phyloP scores from a whole-genome alignment of 192 early-diverging fungal species.

The Dissophora ornata region DNA sequence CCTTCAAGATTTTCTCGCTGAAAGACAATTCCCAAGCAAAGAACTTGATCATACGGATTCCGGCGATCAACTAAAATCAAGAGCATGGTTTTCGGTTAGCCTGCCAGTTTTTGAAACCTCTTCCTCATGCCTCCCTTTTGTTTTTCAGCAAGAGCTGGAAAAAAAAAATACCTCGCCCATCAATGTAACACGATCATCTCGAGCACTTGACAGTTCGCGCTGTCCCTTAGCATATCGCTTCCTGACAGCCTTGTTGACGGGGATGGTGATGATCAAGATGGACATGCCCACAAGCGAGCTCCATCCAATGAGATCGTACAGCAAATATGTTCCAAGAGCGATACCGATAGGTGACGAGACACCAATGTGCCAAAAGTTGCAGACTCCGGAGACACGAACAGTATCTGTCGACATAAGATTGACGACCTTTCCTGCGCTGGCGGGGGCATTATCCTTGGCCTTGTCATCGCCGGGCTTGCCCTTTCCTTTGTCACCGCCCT shows the following conservation, averaged over 20 bases:
- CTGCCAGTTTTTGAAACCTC: too few species aligned
- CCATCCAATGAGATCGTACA: slow-evolving; percentile 85
- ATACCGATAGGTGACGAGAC: slow-evolving; percentile 72
- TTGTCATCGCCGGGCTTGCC: slow-evolving; percentile 29
- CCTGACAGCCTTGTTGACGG: slow-evolving; percentile 49
- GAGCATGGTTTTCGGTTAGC: too few species aligned
- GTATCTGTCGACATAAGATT: slow-evolving; percentile 83
- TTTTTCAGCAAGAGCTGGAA: too few species aligned
- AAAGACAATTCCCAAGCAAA: slow-evolving; percentile 83
- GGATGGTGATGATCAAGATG: slow-evolving; percentile 60
- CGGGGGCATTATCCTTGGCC: slow-evolving; percentile 44
- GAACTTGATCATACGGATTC: slow-evolving; percentile 93
- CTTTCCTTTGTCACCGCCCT: slow-evolving; percentile 14
- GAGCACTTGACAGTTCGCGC: slow-evolving; percentile 65
- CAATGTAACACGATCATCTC: slow-evolving; percentile 70
- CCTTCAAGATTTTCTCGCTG: slow-evolving; percentile 66
- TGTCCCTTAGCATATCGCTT: slow-evolving; percentile 59
- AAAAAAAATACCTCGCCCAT: slow-evolving; percentile 70
- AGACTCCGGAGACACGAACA: slow-evolving; percentile 66
- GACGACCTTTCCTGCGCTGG: slow-evolving; percentile 73
- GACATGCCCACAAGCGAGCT: slow-evolving; percentile 81
- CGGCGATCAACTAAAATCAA: slow-evolving; percentile 74
- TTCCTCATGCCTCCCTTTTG: too few species aligned
- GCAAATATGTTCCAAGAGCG: slow-evolving; percentile 69
- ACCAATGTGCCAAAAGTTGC: slow-evolving; percentile 63